Conservation (phyloP, 2,329 filamentous ascomycete genomes). For the Podosphaera leucotricha region DNA sequence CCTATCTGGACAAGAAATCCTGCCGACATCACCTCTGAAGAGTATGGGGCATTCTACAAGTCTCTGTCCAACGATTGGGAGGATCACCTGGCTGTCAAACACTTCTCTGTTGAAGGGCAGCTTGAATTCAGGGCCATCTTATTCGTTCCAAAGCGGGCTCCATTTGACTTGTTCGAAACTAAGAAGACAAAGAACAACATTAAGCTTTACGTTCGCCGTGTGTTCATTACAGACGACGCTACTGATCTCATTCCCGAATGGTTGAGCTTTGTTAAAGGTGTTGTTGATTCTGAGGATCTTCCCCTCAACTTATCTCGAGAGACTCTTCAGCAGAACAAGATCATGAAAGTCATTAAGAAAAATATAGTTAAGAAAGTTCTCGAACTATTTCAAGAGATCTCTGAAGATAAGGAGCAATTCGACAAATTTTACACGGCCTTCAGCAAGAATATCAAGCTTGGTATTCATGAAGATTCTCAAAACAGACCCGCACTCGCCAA, state of each 20-base stretch:
- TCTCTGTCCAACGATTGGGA: constrained; percentile 99
- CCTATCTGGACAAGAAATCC: constrained; percentile 99
- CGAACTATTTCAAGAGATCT: constrained; percentile 97
- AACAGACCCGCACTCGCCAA: constrained; percentile 85
- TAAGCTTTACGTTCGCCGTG: constrained; percentile 98
- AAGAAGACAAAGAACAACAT: constrained; percentile 99
- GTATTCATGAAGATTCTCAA: constrained; percentile 98
- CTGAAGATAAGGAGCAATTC: constrained; percentile 99
- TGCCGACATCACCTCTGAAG: constrained; percentile 79
- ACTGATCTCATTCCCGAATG: constrained; percentile 98
- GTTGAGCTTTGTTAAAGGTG: constrained; percentile 99
- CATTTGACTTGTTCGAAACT: constrained; percentile 98
- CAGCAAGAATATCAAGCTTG: constrained; percentile 99
- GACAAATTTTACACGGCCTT: constrained; percentile 99
- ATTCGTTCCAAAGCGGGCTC: constrained; percentile 97
- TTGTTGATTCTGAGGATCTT: constrained; percentile 98
- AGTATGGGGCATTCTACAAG: constrained; percentile 99
- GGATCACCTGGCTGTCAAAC: constrained; percentile 97
- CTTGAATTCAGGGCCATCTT: constrained; percentile 99
- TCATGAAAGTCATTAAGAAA: constrained; percentile 99
- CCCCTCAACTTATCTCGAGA: constrained; percentile 99
- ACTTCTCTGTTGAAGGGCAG: constrained; percentile 99
- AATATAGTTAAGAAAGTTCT: constrained; percentile 99
- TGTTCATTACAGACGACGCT: constrained; percentile 99
- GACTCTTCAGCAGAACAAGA: constrained; percentile 99